These are phyloP conservation scores for Gigaspora rosea DNA, from an alignment of 192 early-diverging fungal species.

Conservation along the genomic window DNA sequence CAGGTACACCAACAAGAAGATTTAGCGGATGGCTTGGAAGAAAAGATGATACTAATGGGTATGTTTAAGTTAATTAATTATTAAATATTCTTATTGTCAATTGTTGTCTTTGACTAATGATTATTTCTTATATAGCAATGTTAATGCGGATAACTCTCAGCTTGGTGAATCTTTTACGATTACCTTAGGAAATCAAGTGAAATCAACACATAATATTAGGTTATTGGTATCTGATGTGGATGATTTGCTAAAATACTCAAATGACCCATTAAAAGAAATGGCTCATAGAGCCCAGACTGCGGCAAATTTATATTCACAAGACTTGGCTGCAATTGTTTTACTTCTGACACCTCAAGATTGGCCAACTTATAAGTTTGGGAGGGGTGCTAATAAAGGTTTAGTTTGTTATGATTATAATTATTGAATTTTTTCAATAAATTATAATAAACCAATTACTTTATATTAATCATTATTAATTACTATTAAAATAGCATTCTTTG, in stretches of 20 bases:
- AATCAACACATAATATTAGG: slow-evolving; percentile 70
- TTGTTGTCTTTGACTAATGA: neutral
- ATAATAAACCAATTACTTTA: neutral
- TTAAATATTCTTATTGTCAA: neutral
- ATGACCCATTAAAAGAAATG: slow-evolving; percentile 50
- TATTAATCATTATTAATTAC: neutral
- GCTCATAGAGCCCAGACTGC: slow-evolving; percentile 71
- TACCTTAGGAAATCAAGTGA: slow-evolving; percentile 72
- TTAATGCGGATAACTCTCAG: slow-evolving; percentile 31
- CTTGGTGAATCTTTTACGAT: slow-evolving; percentile 75
- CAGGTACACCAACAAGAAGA: slow-evolving; percentile 49
- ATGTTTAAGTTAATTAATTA: slow-evolving; percentile 27
- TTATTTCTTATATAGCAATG: neutral
- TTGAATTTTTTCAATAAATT: no score
- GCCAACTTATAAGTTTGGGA: slow-evolving; percentile 55
- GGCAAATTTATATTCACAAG: slow-evolving; percentile 61
- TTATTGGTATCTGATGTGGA: slow-evolving; percentile 55
- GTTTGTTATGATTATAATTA: neutral
- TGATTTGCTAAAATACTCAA: slow-evolving; percentile 45
- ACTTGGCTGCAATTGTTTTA: slow-evolving; percentile 59
- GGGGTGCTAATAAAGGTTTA: slow-evolving; percentile 55
- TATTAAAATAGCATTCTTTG: slow-evolving; percentile 53
- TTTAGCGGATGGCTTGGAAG: slow-evolving; percentile 59
- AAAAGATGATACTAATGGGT: slow-evolving; percentile 55
- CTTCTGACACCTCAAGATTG: slow-evolving; percentile 53